These are phyloP conservation scores for Delphinella strobiligena DNA, from an alignment of 2,329 filamentous ascomycete species.

Conservation along the genomic window DNA sequence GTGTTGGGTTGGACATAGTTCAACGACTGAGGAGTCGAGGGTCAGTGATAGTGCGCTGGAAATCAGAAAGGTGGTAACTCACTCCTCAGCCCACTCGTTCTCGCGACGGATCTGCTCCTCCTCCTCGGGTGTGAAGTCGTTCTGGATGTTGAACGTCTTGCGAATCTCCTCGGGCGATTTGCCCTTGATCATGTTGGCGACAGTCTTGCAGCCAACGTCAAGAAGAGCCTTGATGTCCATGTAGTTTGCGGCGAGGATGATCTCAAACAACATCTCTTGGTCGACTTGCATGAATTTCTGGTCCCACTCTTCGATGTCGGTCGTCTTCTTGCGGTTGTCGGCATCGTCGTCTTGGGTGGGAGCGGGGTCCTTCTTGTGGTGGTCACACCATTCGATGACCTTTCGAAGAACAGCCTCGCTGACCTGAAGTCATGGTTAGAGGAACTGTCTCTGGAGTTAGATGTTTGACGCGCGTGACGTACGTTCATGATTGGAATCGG, in stretches of 20 bases:
- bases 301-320: slow-evolving; percentile 98
- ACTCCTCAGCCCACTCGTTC: slow-evolving; percentile 38
- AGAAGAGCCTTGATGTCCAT: slow-evolving; percentile 97
- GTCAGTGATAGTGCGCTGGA: not conserved
- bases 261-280: slow-evolving; percentile 99
- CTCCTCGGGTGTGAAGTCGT: slow-evolving; percentile 97
- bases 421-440: slow-evolving; percentile 36
- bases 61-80: not conserved
- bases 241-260: slow-evolving; percentile 96
- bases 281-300: slow-evolving; percentile 99
- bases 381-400: slow-evolving; percentile 95
- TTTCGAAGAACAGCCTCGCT: slow-evolving; percentile 90
- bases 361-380: slow-evolving; percentile 84
- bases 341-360: slow-evolving; percentile 75
- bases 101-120: slow-evolving; percentile 73
- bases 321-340: slow-evolving; percentile 94
- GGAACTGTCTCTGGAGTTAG: not conserved
- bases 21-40: no score
- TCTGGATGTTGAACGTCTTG: slow-evolving; percentile 99
- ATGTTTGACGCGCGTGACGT: slow-evolving; percentile 14
- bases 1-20: not conserved
- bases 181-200: slow-evolving; percentile 99
- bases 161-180: slow-evolving; percentile 98
- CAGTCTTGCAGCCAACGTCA: slow-evolving; percentile 97
- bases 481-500: slow-evolving; percentile 78